Evolutionary conservation across 148 eudicot species (phyloP).

Genomic region (Chenopodium berlandieri): DNA sequence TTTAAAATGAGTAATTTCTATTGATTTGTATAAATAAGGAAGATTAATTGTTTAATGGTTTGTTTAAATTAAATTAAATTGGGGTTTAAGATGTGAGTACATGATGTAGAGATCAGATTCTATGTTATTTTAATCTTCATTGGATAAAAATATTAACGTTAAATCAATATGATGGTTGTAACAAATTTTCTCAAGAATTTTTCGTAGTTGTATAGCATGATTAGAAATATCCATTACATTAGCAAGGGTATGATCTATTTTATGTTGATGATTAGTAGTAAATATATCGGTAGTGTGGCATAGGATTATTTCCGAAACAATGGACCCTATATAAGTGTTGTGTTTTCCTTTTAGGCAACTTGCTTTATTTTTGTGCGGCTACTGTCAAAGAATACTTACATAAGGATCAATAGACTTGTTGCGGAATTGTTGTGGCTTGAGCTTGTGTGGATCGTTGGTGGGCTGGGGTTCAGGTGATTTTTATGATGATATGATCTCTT

Average conservation of each 20-base stretch:
- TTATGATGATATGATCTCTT: not conserved
- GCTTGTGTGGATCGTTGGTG: conserved; percentile 95
- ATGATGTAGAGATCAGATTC: not conserved
- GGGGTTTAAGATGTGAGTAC: not conserved
- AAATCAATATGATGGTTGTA: too few species aligned
- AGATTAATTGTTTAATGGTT: not conserved
- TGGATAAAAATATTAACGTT: not conserved
- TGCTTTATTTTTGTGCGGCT: conserved; percentile 65
- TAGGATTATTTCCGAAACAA: not conserved
- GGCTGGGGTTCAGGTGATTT: conserved; percentile 74
- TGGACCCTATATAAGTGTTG: not conserved
- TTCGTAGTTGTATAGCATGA: not conserved
- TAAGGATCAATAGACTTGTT: conserved; percentile 68
- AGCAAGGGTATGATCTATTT: too few species aligned
- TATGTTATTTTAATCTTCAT: not conserved
- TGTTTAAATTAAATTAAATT: not conserved
- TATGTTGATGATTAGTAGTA: not conserved
- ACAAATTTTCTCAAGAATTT: too few species aligned
- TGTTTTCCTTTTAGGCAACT: conserved; percentile 40
- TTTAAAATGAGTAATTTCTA: too few species aligned
- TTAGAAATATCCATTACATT: too few species aligned
- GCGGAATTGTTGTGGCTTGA: conserved; percentile 87
- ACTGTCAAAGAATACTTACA: conserved; percentile 58
- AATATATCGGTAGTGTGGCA: too few species aligned
- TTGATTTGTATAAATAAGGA: not conserved